These are phyloP conservation scores for Podila verticillata DNA, from an alignment of 192 early-diverging fungal species.

Conservation along the genomic window DNA sequence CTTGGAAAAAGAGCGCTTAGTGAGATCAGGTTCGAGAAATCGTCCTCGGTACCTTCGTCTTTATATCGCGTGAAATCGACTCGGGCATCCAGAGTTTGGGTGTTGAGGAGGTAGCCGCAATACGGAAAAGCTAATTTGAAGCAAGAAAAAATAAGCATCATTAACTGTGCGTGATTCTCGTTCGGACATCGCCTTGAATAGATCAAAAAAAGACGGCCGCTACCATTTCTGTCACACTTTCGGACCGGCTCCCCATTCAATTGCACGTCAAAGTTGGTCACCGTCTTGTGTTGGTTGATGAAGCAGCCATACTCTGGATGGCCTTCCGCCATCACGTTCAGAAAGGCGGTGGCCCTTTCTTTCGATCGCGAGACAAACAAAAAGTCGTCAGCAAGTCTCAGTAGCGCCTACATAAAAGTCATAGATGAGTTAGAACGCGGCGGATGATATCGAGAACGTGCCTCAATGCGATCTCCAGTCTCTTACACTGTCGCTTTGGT, in stretches of 20 bases:
- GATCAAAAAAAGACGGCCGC: not conserved
- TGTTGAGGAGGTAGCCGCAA: conserved; percentile 85
- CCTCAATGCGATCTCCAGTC: no score
- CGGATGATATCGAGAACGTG: not conserved
- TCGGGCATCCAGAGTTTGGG: conserved; percentile 69
- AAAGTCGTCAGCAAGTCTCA: conserved; percentile 90
- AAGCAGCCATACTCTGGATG: conserved; percentile 76
- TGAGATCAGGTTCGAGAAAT: no score
- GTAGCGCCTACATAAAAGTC: conserved; percentile 57
- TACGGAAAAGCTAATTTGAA: conserved; percentile 73
- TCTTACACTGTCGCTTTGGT: conserved; percentile 57
- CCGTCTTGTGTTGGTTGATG: conserved; percentile 80
- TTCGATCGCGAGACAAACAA: conserved; percentile 72
- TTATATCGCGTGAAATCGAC: conserved; percentile 73
- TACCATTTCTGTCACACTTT: conserved; percentile 26
- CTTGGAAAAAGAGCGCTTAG: not conserved
- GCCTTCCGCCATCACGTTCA: conserved; percentile 68
- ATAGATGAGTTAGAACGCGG: not conserved
- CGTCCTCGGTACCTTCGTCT: conserved; percentile 25
- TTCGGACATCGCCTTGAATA: not conserved
- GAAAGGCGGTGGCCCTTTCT: conserved; percentile 61
- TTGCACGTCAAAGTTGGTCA: conserved; percentile 76
- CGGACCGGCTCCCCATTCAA: conserved; percentile 48
- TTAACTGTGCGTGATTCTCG: not conserved
- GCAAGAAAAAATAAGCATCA: not conserved